A percentile compares a stretch with the other conserved stretches of the same genome.
Evolutionary conservation across 805 yeast species (phyloP).

Genomic region (Zygoascus flipseniorum): DNA sequence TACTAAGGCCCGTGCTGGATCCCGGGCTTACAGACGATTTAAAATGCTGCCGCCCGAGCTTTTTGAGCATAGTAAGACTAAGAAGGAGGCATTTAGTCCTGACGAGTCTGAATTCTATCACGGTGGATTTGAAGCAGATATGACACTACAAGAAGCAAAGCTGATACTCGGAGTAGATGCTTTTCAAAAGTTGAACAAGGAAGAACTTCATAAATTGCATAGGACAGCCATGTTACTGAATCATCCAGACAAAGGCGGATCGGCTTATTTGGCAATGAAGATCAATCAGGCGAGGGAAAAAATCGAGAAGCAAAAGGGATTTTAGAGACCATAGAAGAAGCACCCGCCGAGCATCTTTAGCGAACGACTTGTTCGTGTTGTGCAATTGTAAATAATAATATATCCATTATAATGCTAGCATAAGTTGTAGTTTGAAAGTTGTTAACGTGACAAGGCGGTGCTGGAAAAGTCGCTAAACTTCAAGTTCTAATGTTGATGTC

Average conservation of each 20-base stretch:
- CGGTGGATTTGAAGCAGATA: constrained; percentile 31
- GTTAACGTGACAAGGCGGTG: too few relatives aligned
- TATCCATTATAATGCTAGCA: too few relatives aligned
- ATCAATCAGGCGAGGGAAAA: constrained; percentile 88
- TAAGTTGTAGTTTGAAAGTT: too few relatives aligned
- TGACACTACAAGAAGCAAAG: constrained; percentile 46
- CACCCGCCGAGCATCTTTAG: too few relatives aligned
- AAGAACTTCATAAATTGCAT: constrained; percentile 69
- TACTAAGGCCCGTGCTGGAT: constrained; percentile 24
- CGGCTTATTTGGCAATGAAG: constrained; percentile 81
- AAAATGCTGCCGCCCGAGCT: constrained; percentile 23
- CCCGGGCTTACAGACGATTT: constrained; percentile 24
- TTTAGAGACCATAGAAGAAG: too few relatives aligned
- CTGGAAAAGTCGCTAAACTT: too few relatives aligned
- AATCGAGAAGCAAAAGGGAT: constrained; percentile 32
- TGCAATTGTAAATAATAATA: too few relatives aligned
- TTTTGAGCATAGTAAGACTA: constrained; percentile 15
- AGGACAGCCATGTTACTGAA: constrained; percentile 78
- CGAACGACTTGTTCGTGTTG: too few relatives aligned
- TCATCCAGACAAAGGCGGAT: constrained; percentile 94
- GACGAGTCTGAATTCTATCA: constrained; percentile 16
- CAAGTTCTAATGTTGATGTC: too few relatives aligned
- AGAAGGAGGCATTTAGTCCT: background rate
- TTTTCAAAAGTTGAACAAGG: constrained; percentile 29
- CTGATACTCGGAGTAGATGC: constrained; percentile 42